A percentile compares a stretch with the other conserved stretches of the same genome.
These are phyloP conservation scores for Gryganskiella cystojenkinii DNA, from an alignment of 192 early-diverging fungal genomes.

Conservation along the genomic window DNA sequence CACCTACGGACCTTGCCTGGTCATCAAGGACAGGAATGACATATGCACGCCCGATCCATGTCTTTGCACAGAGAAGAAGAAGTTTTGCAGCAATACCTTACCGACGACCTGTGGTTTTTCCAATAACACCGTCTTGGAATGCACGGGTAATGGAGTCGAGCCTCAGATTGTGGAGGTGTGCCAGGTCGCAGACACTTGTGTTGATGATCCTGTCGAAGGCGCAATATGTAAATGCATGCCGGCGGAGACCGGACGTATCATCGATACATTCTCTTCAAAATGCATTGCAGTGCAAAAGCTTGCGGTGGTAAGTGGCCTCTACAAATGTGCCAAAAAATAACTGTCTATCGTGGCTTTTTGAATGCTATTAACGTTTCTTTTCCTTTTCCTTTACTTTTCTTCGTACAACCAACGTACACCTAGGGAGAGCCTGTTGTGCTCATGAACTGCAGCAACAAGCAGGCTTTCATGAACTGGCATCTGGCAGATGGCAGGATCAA, in stretches of 20 bases:
- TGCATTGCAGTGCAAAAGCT: neutral
- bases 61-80: conserved; percentile 11
- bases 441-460: neutral
- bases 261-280: conserved; percentile 3
- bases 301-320: conserved; percentile 7
- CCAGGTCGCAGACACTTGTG: conserved; percentile 3
- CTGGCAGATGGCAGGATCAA: conserved; percentile 5
- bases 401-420: conserved; percentile 2
- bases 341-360: conserved; percentile 1
- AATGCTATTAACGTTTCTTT: neutral
- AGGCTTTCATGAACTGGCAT: conserved; percentile 1
- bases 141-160: neutral
- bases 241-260: neutral
- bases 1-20: neutral
- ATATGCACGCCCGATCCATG: conserved; percentile 5
- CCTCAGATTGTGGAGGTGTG: conserved; percentile 2
- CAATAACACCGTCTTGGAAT: conserved; percentile 11
- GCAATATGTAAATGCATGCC: conserved; percentile 4
- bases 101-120: neutral
- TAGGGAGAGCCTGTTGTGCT: neutral
- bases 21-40: conserved; percentile 6
- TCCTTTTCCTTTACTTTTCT: neutral
- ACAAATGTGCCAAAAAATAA: neutral
- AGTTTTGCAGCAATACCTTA: conserved; percentile 1
- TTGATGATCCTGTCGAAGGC: conserved; percentile 12